These are phyloP conservation scores for Myriosclerotinia duriaeana DNA, from an alignment of 2,329 filamentous ascomycete genomes.

Conservation along the genomic window DNA sequence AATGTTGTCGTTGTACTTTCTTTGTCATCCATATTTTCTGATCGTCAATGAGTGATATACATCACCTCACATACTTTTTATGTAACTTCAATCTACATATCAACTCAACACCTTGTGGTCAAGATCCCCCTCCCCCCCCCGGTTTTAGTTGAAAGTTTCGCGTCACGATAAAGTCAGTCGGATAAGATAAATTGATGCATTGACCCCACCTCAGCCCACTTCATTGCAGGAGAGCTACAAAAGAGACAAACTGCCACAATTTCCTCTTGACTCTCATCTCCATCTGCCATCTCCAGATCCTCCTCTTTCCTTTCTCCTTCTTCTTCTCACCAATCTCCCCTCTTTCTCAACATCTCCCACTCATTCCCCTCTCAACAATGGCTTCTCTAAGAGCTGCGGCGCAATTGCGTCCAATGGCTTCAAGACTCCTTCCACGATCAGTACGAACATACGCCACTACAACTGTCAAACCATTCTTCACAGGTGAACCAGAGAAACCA, in stretches of 20 bases:
- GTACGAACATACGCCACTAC: constrained; percentile 33
- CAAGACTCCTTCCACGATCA: constrained; percentile 27
- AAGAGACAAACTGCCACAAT: neutral
- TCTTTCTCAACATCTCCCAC: neutral
- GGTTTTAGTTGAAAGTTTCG: neutral
- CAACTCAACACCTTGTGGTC: too few species aligned
- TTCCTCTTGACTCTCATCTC: neutral
- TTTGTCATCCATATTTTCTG: neutral
- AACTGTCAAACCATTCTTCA: constrained; percentile 37
- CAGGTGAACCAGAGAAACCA: constrained; percentile 39
- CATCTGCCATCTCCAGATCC: too few species aligned
- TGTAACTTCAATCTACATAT: constrained; percentile 7
- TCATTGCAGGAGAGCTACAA: neutral
- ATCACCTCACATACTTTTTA: constrained; percentile 1
- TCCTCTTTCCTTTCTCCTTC: neutral
- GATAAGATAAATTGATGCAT: neutral
- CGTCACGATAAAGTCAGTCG: neutral
- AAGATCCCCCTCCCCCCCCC: too few species aligned
- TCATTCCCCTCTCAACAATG: constrained; percentile 28
- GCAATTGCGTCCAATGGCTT: constrained; percentile 35
- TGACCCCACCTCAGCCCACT: neutral
- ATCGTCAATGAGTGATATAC: too few species aligned
- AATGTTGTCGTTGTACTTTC: neutral
- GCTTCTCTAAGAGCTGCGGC: constrained; percentile 39
- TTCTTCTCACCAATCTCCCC: neutral